Percentiles rank a stretch among this genome's conserved stretches.
These are phyloP conservation scores for Kitagawia praeruptora DNA, from an alignment of 129 eudicot species.

Conservation along the genomic window DNA sequence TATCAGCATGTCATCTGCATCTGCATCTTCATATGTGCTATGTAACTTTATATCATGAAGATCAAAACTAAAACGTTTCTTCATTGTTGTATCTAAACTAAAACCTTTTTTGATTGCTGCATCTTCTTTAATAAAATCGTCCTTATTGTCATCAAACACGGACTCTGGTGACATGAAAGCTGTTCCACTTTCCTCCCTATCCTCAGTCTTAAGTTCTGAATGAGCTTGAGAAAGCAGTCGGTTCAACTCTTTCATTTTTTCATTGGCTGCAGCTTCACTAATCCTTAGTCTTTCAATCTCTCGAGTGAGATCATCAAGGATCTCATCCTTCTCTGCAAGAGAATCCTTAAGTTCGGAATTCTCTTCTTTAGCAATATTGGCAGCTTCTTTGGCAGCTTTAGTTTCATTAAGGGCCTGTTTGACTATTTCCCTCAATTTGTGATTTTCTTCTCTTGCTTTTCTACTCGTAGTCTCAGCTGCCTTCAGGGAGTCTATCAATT, in stretches of 20 bases:
- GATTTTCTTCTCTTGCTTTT: constrained; percentile 50
- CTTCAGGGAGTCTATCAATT: constrained; percentile 30
- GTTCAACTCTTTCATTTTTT: constrained; percentile 43
- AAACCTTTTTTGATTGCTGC: constrained; percentile 23
- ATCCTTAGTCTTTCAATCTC: constrained; percentile 72
- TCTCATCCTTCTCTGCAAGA: constrained; percentile 61
- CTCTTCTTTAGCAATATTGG: constrained; percentile 58
- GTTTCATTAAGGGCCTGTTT: constrained; percentile 78
- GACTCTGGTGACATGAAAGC: constrained; percentile 16
- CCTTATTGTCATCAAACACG: constrained; percentile 28
- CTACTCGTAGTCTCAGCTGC: constrained; percentile 38
- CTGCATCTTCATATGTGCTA: constrained; percentile 23
- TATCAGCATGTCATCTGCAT: constrained; percentile 11
- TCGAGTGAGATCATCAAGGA: constrained; percentile 39
- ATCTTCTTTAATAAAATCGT: constrained; percentile 7
- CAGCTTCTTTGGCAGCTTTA: constrained; percentile 73
- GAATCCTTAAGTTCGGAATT: constrained; percentile 58
- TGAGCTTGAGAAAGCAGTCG: constrained; percentile 33
- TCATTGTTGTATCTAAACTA: constrained; percentile 29
- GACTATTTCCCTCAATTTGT: constrained; percentile 58
- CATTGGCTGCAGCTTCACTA: constrained; percentile 61
- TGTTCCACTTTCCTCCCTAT: background rate
- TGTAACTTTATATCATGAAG: constrained; percentile 33
- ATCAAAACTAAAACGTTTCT: constrained; percentile 43
- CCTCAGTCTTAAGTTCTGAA: constrained; percentile 30